Evolutionary conservation across 2,329 filamentous ascomycete species (phyloP), one percentile per base, ranked within the genome.

Genomic region (Fonsecaea multimorphosa): DNA sequence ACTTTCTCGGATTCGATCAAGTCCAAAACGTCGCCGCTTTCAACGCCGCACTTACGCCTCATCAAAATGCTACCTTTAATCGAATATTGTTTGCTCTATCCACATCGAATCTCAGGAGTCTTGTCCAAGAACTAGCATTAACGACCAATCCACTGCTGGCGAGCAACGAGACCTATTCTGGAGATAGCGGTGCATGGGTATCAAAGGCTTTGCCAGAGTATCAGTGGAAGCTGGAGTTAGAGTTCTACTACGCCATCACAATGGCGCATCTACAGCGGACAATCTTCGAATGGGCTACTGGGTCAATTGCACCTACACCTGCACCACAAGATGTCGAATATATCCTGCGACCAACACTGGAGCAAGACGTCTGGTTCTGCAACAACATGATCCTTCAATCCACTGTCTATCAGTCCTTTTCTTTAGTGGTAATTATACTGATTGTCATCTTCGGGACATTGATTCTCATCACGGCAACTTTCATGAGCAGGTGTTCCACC

Each of bases 211-310:
- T 71, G 54, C 68, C 69, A 3, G 55, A 61, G 27, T 49, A 68
- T 27, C 69, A 71, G 54, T 71, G 68, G 68, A 38, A 61, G 38
- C 51, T 19, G 7, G 68, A 71, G 32, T 24, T 71, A 11, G 40
- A 56, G 22, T 69, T 63, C 49, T 71, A 66, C 63, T 62, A 68
- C 49, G 64, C 62, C 22, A 64, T 70, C 54, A 57, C 66, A 16
- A 69, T 71, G 65, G 68, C 66, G 16, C 66, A 68, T 22, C 51
- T 71, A 9, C 70, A 70, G 51, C 63, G 65, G 12, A 61, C 38
- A 4, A 34, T 67, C 27, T 58, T 63, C 19, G 34, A 69, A 34
- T 67, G 63, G 56, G 66, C 59, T 16, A 67, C 68, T 9, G 68
- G 68, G 11, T 64, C 64, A 44, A 60, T 69, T 34, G 68, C 67